Base-by-base conservation (phyloP, 192 early-diverging fungal species). In the Backusella macrospora region DNA sequence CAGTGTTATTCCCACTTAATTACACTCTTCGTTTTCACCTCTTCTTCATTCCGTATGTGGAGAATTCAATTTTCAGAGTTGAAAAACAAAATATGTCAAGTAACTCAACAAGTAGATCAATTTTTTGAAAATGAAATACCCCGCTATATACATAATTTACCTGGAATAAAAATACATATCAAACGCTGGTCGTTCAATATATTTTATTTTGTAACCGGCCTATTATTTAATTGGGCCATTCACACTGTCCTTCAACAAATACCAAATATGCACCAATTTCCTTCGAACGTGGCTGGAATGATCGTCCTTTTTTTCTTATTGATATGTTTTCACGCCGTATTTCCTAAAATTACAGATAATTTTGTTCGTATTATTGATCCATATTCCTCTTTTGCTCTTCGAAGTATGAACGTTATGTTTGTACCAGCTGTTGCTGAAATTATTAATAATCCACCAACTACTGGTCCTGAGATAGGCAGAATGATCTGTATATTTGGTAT, bases 401-500 rank as follows among this genome's bases (percentile, higher is more conserved):
- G 44, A 47, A 68, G 45, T 65, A 73, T 73, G 72, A 73, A 48
- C n/a, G 52, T 73, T 26, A 66, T 73, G 72, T 66, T 73, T 47
- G 44, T 73, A 23, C 72, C 72, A 10, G 43, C 29, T 40, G 42
- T 47, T 34, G 59, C 65, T 18, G 34, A 65, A 40, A 73, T 73
- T 45, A 44, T 73, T 6, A 73, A 73, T 38, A 73, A 63, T 42
- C 23, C 29, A 49, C 18, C 72, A 12, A 63, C 37, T n/a, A 49
- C 44, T 23, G 63, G 44, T n/a, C 0, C 43, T 14, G 62, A 66
- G 18, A 16, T 73, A 40, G 40, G 42, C 4, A 66, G 62, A 46
- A 63, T 73, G 48, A 37, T 52, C 6, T 52, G 68, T 52, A 16
- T 52, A 15, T 52, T 38, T 52, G 5, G 47, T 48, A 65, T 34